Conservation (phyloP, 345 rosid species). For the Erysimum cheiranthoides region DNA sequence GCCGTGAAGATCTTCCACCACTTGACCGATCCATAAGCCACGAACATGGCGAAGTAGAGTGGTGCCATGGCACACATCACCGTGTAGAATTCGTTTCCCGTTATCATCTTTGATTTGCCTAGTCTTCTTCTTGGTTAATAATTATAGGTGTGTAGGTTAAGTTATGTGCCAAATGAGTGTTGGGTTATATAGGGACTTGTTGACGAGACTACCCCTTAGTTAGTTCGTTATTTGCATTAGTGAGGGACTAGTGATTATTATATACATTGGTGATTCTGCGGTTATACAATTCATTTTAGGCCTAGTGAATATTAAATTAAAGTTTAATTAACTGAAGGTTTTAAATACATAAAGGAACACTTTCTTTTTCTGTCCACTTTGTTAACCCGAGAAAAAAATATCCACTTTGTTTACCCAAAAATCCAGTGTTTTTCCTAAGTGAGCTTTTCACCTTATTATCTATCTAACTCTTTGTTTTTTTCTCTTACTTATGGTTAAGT, state of each 20-base stretch:
- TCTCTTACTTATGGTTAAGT: conserved; percentile 14
- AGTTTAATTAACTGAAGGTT: background rate
- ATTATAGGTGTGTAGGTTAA: conserved; percentile 28
- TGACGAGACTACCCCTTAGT: conserved; percentile 40
- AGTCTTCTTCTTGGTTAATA: conserved; percentile 25
- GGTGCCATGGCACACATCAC: conserved; percentile 99
- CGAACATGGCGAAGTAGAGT: conserved; percentile 96
- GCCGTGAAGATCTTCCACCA: conserved; percentile 98
- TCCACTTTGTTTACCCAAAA: conserved; percentile 2
- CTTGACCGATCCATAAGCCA: conserved; percentile 93
- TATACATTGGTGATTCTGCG: background rate
- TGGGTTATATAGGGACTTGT: conserved; percentile 38
- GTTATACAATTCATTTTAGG: background rate
- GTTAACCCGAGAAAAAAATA: background rate
- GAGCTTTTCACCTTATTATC: conserved; percentile 14
- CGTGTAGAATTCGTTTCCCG: conserved; percentile 74
- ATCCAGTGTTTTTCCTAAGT: conserved; percentile 11
- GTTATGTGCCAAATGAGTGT: conserved; percentile 28
- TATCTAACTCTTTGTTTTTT: conserved; percentile 4
- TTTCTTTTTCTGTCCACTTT: background rate
- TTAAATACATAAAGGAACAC: background rate
- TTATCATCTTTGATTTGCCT: conserved; percentile 72
- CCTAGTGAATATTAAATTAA: background rate
- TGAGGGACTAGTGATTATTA: conserved; percentile 1
- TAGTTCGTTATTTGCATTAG: conserved; percentile 27